Percentiles rank a stretch among this genome's conserved stretches.
Evolutionary conservation across 139 green algal species (phyloP).

Genomic region (Chlamydomonas sphaeroides): DNA sequence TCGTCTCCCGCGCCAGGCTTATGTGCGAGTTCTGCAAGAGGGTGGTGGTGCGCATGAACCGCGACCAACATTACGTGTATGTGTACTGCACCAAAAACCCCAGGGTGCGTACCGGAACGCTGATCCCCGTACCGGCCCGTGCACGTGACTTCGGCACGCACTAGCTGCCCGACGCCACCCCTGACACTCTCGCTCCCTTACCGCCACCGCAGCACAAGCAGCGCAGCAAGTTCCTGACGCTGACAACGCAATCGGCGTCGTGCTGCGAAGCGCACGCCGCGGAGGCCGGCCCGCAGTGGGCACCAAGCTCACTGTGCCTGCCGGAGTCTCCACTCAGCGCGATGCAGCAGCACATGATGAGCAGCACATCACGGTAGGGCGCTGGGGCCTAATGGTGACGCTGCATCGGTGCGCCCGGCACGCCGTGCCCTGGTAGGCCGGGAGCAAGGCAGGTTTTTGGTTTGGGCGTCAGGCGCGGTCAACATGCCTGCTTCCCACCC

Average conservation of each 20-base stretch:
- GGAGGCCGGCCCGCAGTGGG: neutral
- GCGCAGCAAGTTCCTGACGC: conserved; percentile 23
- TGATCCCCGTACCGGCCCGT: too few relatives aligned
- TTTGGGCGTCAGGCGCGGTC: too few relatives aligned
- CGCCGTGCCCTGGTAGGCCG: too few relatives aligned
- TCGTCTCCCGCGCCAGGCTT: conserved; percentile 7
- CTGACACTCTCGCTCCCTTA: neutral
- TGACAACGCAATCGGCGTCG: neutral
- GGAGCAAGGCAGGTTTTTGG: too few relatives aligned
- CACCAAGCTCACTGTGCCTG: neutral
- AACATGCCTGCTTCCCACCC: neutral
- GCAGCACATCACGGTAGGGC: too few relatives aligned
- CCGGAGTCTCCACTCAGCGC: neutral
- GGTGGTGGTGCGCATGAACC: conserved; percentile 7
- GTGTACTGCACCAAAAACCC: conserved; percentile 36
- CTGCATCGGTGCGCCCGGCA: too few relatives aligned
- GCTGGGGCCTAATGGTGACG: too few relatives aligned
- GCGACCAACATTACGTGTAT: conserved; percentile 31
- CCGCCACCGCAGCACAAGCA: conserved; percentile 25
- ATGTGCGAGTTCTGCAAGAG: conserved; percentile 38
- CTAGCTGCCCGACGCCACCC: too few relatives aligned
- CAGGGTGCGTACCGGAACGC: too few relatives aligned
- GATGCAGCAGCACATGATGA: conserved; percentile 18
- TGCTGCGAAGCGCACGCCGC: neutral
- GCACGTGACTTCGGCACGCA: too few relatives aligned